These are phyloP conservation scores for Saturnispora galanensis DNA, from an alignment of 805 yeast species.

Conservation along the genomic window DNA sequence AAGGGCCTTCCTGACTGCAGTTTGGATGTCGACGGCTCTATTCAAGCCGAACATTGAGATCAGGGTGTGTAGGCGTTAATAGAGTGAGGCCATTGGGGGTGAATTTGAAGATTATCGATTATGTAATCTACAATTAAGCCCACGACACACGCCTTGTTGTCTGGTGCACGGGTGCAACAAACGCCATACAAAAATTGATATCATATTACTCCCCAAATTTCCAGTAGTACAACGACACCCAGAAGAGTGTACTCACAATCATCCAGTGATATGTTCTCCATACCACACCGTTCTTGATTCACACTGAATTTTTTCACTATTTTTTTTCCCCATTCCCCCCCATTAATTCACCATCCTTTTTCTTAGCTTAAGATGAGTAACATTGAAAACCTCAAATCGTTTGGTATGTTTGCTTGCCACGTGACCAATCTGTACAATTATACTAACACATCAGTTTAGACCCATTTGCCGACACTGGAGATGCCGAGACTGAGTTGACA, in stretches of 20 bases:
- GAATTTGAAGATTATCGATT: too few species aligned
- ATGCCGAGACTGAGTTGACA: conserved; percentile 93
- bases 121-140: too few species aligned
- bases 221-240: neutral
- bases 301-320: neutral
- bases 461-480: conserved; percentile 99
- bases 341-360: neutral
- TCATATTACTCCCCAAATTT: neutral
- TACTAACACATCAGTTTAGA: conserved; percentile 31
- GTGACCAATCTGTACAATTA: neutral
- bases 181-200: too few species aligned
- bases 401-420: conserved; percentile 38
- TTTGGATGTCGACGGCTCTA: conserved; percentile 32
- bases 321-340: neutral
- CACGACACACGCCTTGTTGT: too few species aligned
- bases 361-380: conserved; percentile 53
- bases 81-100: too few species aligned
- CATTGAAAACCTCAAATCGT: conserved; percentile 80
- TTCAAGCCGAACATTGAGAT: conserved; percentile 17
- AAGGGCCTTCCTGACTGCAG: conserved; percentile 72
- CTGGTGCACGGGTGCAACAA: too few species aligned
- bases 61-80: too few species aligned
- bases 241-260: neutral
- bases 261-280: neutral
- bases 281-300: too few species aligned